These are phyloP conservation scores for Magnusiomyces paraingens DNA, from an alignment of 1,139 yeast genomes.

Conservation along the genomic window DNA sequence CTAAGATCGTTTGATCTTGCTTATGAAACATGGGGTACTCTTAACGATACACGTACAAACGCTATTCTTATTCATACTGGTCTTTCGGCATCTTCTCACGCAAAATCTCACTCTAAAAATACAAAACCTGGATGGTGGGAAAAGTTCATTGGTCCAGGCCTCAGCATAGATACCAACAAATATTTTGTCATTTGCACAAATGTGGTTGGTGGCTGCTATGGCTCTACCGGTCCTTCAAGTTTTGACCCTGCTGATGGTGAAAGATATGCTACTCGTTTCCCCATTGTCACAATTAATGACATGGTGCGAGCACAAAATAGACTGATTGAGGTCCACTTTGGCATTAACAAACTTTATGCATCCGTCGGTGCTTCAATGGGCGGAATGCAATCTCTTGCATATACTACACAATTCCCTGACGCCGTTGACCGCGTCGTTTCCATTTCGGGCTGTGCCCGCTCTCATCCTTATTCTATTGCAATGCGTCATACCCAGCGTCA, in stretches of 20 bases:
- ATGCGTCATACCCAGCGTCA: conserved; percentile 91
- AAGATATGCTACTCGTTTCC: conserved; percentile 81
- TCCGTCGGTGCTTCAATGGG: conserved; percentile 94
- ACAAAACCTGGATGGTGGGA: conserved; percentile 94
- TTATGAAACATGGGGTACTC: conserved; percentile 84
- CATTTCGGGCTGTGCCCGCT: conserved; percentile 86
- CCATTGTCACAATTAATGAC: conserved; percentile 77
- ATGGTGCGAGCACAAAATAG: conserved; percentile 87
- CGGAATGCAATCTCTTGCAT: conserved; percentile 92
- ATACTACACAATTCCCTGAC: conserved; percentile 76
- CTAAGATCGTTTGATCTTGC: conserved; percentile 74
- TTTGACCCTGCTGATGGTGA: conserved; percentile 64
- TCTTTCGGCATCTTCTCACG: conserved; percentile 88
- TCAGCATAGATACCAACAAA: conserved; percentile 71
- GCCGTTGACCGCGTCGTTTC: conserved; percentile 65
- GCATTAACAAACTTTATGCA: conserved; percentile 61
- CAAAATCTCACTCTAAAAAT: conserved; percentile 73
- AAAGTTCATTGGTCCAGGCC: conserved; percentile 78
- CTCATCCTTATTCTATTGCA: conserved; percentile 92
- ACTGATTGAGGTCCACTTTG: conserved; percentile 53
- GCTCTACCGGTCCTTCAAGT: conserved; percentile 90
- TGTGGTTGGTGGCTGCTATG: conserved; percentile 90
- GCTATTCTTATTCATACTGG: conserved; percentile 85
- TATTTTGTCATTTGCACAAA: conserved; percentile 83
- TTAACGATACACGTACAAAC: conserved; percentile 58